Conservation (phyloP, 2,329 filamentous ascomycete genomes). For the Fusarium setosum region DNA sequence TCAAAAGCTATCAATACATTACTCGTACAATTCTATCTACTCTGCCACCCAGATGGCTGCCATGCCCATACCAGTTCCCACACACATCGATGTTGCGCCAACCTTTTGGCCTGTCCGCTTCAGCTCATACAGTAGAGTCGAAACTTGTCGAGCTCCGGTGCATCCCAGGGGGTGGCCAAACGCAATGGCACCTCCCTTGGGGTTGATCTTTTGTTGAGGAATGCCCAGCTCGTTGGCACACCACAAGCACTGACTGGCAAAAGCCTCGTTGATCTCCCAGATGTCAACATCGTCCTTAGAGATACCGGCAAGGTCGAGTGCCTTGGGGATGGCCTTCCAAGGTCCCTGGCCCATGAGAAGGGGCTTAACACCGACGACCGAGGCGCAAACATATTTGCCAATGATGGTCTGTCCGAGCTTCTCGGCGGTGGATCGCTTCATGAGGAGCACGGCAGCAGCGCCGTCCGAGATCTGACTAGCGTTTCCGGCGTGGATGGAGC, state of each 20-base stretch:
- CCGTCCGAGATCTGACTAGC: conserved; percentile 96
- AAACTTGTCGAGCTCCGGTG: conserved; percentile 93
- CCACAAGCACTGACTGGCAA: conserved; percentile 94
- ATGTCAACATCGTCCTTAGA: conserved; percentile 93
- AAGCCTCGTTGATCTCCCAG: conserved; percentile 99
- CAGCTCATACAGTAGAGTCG: conserved; percentile 90
- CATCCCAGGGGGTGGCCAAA: conserved; percentile 96
- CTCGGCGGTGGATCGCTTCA: conserved; percentile 93
- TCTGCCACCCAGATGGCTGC: conserved; percentile 96
- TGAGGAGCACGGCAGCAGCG: conserved; percentile 92
- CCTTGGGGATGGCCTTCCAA: conserved; percentile 95
- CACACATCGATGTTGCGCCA: conserved; percentile 94
- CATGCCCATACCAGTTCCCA: conserved; percentile 98
- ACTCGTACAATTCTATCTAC: conserved; percentile 64
- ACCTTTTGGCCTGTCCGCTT: conserved; percentile 85
- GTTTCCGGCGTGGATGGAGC: conserved; percentile 95
- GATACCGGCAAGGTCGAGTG: conserved; percentile 88
- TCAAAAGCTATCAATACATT: conserved; percentile 34
- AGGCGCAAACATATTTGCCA: conserved; percentile 90
- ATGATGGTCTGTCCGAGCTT: conserved; percentile 88
- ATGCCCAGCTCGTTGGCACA: conserved; percentile 90
- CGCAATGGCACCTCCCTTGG: conserved; percentile 95
- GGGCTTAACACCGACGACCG: conserved; percentile 88
- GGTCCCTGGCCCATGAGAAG: conserved; percentile 97
- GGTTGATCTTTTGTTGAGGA: conserved; percentile 90